Evolutionary conservation across 2,329 filamentous ascomycete genomes (phyloP), one percentile per base, ranked within the genome.

Genomic region (Claviceps digitariae): DNA sequence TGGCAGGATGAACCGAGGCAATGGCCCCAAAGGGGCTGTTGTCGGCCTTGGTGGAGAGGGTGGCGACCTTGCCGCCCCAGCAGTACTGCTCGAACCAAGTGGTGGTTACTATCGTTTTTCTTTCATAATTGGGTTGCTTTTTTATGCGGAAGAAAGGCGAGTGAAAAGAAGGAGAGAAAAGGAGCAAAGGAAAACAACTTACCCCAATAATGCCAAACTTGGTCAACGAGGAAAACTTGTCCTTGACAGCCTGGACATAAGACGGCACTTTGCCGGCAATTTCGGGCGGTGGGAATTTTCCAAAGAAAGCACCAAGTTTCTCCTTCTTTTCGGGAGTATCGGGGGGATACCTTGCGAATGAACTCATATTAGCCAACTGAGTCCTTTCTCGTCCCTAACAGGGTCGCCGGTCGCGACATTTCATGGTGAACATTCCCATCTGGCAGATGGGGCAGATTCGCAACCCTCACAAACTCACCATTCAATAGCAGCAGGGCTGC

Each of bases 1-100:
- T 82, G 57, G 80, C 81, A 0, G 81, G 81, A 64, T 84, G 81
- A 56, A 66, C 67, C 55, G 74, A 66, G 45, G 76, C 77, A 4
- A 66, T 78, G 31, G 72, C 71, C 55, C 71, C 72, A 64, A 86
- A 87, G 41, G 72, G 73, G 63, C 76, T 83, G 43, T 69, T 69
- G 41, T 70, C 64, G 12, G 71, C 69, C 27, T 78, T 78, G 29
- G 72, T 69, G 43, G 68, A 65, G 41, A 82, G 71, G 15, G 75
- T 71, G 21, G 76, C 74, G 9, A 85, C 77, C 70, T 87, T 87
- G 59, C 82, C 83, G 58, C 84, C 84, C 83, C 82, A 87, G 72
- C 84, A 87, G 66, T 76, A 78, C 67, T 78, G 54, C n/a, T 20
- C 12, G 17, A 29, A 15, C 25, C 4, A 38, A 46, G 57, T n/a